Evolutionary conservation across 2,329 filamentous ascomycete genomes (phyloP), one percentile per base, ranked within the genome.

Genomic region (Fusarium piperis): DNA sequence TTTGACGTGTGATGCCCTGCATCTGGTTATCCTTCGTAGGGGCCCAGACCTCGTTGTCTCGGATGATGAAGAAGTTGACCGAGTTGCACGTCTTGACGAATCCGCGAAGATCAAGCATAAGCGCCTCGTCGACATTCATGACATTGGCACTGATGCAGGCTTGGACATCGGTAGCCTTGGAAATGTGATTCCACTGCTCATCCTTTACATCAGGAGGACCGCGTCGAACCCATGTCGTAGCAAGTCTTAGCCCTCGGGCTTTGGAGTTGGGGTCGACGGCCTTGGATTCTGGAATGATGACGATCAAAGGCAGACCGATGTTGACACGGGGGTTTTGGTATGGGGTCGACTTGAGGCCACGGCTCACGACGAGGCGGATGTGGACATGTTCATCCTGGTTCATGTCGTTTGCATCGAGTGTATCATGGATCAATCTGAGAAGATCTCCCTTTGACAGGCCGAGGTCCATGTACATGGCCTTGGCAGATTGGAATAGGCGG

Each of bases 121-220:
- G 65, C 7, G 77, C 77, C 60, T 79, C 77, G 57, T 79, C 77
- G 7, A 78, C 77, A 15, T 71, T 74, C 77, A 78, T 78, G 10
- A 76, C 62, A 46, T 77, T 77, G 46, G 77, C 77, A 44, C 69
- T 73, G 56, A 78, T 76, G 56, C 77, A 78, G 2, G 77, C 77
- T 46, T 78, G 76, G 10, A 79, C 76, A 36, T 79, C 77, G 0
- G 77, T 78, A n/a, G 76, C 77, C 36, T 79, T 78, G 46, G 75
- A 77, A 38, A 78, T 77, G 67, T 78, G 77, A 39, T 79, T 79
- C 77, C 77, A 79, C 62, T 76, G 74, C 68, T 78, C 77, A 53
- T 79, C 77, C 53, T 78, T 78, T 56, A 78, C 77, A 48, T 79
- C 77, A 2, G 77, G 77, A 9, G 77, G 75, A 2, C 77, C 77